Conservation (phyloP, 768 basidiomycete genomes). For the Boletus sensibilis region DNA sequence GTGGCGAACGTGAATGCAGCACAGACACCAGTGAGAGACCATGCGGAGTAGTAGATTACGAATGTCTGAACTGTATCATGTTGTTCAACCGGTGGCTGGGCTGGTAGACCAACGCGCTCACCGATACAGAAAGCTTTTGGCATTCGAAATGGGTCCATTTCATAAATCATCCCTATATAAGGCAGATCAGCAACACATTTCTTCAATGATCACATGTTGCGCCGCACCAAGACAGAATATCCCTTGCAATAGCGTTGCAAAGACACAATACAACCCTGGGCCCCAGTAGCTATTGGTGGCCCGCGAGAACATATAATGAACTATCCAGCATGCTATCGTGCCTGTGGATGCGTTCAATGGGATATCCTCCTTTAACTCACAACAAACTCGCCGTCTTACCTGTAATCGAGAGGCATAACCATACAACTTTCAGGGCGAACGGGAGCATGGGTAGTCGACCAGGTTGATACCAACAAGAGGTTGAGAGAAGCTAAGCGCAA, state of each 20-base stretch:
- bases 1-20: slow-evolving; percentile 48
- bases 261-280: slow-evolving; percentile 47
- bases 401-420: slow-evolving; percentile 56
- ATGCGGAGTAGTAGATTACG: slow-evolving; percentile 42
- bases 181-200: neutral
- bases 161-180: slow-evolving; percentile 56
- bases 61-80: slow-evolving; percentile 19
- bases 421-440: slow-evolving; percentile 53
- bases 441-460: slow-evolving; percentile 44
- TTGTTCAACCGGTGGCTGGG: slow-evolving; percentile 10
- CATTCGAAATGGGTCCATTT: slow-evolving; percentile 62
- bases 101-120: slow-evolving; percentile 25
- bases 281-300: slow-evolving; percentile 48
- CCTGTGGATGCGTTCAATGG: slow-evolving; percentile 37
- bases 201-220: neutral
- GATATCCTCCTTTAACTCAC: neutral
- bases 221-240: slow-evolving; percentile 58
- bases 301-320: slow-evolving; percentile 45
- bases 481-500: neutral
- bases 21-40: slow-evolving; percentile 44
- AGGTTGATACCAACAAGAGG: neutral
- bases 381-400: slow-evolving; percentile 36
- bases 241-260: slow-evolving; percentile 51
- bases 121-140: slow-evolving; percentile 57
- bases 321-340: slow-evolving; percentile 48